Base-by-base conservation (phyloP, 768 basidiomycete species). In the Pholiota microspora region DNA sequence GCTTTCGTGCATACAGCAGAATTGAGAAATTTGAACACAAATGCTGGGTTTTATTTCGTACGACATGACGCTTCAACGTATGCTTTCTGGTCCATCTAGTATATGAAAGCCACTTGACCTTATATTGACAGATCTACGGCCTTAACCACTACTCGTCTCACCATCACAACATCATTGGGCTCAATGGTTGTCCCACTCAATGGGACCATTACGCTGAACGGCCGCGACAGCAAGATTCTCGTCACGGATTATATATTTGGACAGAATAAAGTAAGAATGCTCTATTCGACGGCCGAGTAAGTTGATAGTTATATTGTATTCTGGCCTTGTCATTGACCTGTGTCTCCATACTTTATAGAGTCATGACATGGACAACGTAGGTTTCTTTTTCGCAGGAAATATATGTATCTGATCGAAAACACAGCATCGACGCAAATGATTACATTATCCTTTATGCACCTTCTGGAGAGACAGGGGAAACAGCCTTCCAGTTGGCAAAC, bases 291-390 rank as follows among this genome's bases (percentile, higher is more conserved):
- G 21, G 69, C 76, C 4, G 77, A 79, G 77, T 79, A 59, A 16
- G 74, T 67, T 4, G 49, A 4, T 12, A 7, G 28, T n/a, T 16
- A 32, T 24, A 25, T 36, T 46, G 16, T 2, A 8, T n/a, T 46
- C 23, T 49, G 18, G 31, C 47, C 8, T n/a, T n/a, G 24, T 29
- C 15, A 24, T 27, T 42, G 35, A n/a, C 10, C 45, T 8, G 31
- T 15, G 23, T 15, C 6, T 25, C 24, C 24, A 44, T 15, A 18
- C n/a, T 48, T 15, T 24, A 6, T 28, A 81, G 79, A 54, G 74
- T 81, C 44, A 73, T 79, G 75, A 80, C 80, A 10, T 80, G 79
- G 78, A 75, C 77, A n/a, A 79, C 78, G 79, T 75, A 52, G 61
- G 76, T 58, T 28, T 25, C 9, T 36, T 6, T 4, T 7, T 4